phyloP scores from a whole-genome alignment of 1,284 basidiomycete genomes.

The Austroboletus sp. region DNA sequence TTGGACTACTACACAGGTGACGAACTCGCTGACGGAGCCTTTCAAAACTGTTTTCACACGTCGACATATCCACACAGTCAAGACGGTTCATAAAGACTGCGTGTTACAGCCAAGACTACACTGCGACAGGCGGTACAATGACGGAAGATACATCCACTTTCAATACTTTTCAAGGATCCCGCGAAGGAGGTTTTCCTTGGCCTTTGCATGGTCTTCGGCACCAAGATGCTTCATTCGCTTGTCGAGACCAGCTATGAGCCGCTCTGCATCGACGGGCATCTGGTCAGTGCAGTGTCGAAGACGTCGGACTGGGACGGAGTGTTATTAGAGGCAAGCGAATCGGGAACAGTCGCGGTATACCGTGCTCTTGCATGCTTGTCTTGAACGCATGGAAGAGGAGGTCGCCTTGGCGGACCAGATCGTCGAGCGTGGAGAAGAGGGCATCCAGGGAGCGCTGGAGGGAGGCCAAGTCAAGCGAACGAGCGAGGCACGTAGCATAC shows the following conservation, averaged over 20 bases:
- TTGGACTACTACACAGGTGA: neutral
- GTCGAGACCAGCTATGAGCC: conserved; percentile 23
- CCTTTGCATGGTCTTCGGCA: conserved; percentile 30
- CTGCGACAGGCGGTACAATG: neutral
- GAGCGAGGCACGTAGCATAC: conserved; percentile 9
- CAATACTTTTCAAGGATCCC: conserved; percentile 33
- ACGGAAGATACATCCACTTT: neutral
- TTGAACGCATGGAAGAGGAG: conserved; percentile 23
- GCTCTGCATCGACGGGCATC: conserved; percentile 22
- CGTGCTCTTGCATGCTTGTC: conserved; percentile 15
- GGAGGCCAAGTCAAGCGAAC: conserved; percentile 9
- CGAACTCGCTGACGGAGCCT: conserved; percentile 1
- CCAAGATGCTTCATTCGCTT: conserved; percentile 28
- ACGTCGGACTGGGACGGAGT: conserved; percentile 14
- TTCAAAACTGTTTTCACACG: conserved; percentile 24
- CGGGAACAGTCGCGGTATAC: conserved; percentile 12
- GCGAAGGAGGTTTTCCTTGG: conserved; percentile 32
- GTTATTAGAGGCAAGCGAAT: conserved; percentile 7
- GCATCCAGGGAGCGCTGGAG: conserved; percentile 18
- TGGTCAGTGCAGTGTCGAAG: conserved; percentile 17
- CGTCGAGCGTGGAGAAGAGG: conserved; percentile 18
- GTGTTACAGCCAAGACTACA: conserved; percentile 12
- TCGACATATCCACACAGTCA: conserved; percentile 6
- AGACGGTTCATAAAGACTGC: neutral
- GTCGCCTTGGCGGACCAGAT: conserved; percentile 20